Evolutionary conservation across 139 green algal genomes (phyloP), one percentile per base, ranked within the genome.

Genomic region (Chlorella sp.): DNA sequence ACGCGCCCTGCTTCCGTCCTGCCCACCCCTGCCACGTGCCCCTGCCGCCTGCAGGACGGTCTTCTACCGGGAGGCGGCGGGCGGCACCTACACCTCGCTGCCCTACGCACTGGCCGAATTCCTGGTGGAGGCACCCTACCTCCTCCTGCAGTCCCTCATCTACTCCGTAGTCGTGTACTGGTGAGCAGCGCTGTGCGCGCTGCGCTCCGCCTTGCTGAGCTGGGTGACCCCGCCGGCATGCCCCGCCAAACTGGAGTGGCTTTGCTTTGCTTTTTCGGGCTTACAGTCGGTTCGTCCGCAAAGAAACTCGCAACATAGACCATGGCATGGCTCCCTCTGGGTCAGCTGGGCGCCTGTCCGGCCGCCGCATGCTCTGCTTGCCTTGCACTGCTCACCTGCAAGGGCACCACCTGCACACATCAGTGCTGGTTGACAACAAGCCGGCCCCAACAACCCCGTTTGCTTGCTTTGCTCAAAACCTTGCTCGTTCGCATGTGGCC

Each of bases 31-130:
- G 21, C 24, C 24, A 4, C 22, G 64, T 73, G 64, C 64, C 2
- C 22, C 64, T 73, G 22, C 24, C 64, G 22, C 64, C 64, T 4
- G 64, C 64, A 73, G 68, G 11, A 76, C 68, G 24, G 68, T 76
- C 22, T 76, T 76, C 68, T 76, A 76, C 26, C 68, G 68, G 24
- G 68, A 76, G 24, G 26, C 26, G 32, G 68, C 68, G 26, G 68
- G 26, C 39, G 39, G 19, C 77, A 83, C 82, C 34, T 95, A 95
- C 61, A 81, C 57, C 39, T 7, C 66, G 14, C 71, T 94, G 68
- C 89, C 93, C 16, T 95, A 93, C 83, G 39, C 80, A 21, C 81
- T 94, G 42, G 91, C 92, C 26, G 85, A 93, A 24, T 83, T 57
- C 12, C 37, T 30, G 77, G 77, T 39, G 37, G 77, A 83, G 77